A percentile compares a stretch with the other conserved stretches of the same genome.
Evolutionary conservation across 129 eudicot genomes (phyloP).

Genomic region (Escallonia rubra): DNA sequence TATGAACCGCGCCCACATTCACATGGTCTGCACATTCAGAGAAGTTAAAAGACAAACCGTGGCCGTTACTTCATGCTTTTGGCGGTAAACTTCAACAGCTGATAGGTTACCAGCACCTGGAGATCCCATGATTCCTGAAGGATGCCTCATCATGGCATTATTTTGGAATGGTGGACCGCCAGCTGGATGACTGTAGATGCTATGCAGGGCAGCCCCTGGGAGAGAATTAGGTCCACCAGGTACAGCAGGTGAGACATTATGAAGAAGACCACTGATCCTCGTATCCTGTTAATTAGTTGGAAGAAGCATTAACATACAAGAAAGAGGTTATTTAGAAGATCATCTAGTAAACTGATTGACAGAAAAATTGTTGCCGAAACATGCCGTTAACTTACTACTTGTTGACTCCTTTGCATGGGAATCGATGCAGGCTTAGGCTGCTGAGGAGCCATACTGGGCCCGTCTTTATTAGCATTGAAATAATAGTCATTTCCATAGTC

Average conservation of each 20-base stretch:
- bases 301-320: too few relatives aligned
- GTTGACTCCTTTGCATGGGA: conserved; percentile 68
- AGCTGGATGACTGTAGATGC: conserved; percentile 43
- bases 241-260: conserved; percentile 31
- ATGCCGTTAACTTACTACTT: conserved; percentile 24
- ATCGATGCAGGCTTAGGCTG: conserved; percentile 85
- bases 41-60: conserved; percentile 31
- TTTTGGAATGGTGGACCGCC: conserved; percentile 50
- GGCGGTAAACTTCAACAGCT: conserved; percentile 49
- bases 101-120: conserved; percentile 39
- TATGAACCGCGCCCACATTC: not conserved
- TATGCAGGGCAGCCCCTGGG: conserved; percentile 37
- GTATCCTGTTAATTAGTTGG: conserved; percentile 36
- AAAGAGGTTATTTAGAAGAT: not conserved
- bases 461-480: conserved; percentile 44
- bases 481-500: conserved; percentile 44
- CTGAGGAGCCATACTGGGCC: conserved; percentile 32
- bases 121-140: conserved; percentile 43
- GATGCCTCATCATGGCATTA: conserved; percentile 46
- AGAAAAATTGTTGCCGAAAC: not conserved
- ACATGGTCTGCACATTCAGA: not conserved
- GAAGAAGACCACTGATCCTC: conserved; percentile 46
- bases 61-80: conserved; percentile 55
- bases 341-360: not conserved
- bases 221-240: conserved; percentile 35